Percentiles rank a stretch among this genome's conserved stretches.
phyloP scores from a whole-genome alignment of 2,329 filamentous ascomycete genomes.

The Aspergillus flavus region DNA sequence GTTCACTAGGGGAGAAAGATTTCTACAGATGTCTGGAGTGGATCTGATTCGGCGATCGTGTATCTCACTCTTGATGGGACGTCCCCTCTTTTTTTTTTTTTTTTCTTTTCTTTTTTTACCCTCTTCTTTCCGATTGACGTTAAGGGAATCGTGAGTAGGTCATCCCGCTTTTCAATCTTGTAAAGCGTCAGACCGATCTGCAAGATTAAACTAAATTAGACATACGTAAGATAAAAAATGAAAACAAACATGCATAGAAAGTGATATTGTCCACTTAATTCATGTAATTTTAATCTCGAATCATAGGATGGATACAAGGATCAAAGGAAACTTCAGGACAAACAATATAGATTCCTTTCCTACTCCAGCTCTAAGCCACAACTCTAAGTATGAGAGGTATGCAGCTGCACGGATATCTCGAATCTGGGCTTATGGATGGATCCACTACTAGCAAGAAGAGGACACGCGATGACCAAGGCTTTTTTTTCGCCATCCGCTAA shows the following conservation, averaged over 20 bases:
- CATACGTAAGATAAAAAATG: not conserved
- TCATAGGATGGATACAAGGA: not conserved
- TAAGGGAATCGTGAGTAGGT: not conserved
- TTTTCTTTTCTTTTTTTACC: not conserved
- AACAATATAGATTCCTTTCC: slow-evolving; percentile 3
- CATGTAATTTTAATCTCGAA: not conserved
- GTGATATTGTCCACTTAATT: not conserved
- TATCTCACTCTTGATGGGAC: not conserved
- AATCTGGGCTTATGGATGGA: slow-evolving; percentile 17
- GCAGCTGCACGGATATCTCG: slow-evolving; percentile 18
- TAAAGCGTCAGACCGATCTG: slow-evolving; percentile 3
- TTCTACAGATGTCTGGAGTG: not conserved
- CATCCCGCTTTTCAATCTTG: not conserved
- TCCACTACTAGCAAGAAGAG: slow-evolving; percentile 18
- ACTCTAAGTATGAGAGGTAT: slow-evolving; percentile 6
- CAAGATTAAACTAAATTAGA: not conserved
- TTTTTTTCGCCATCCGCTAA: slow-evolving; percentile 18
- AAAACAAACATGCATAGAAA: not conserved
- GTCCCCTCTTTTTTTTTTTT: not conserved
- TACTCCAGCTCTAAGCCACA: not conserved
- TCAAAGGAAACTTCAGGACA: not conserved
- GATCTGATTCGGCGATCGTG: slow-evolving; percentile 15
- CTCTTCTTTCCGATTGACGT: not conserved
- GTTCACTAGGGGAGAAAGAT: not conserved
- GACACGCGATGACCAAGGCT: slow-evolving; percentile 23